A percentile compares a stretch with the other conserved stretches of the same genome.
phyloP scores from a whole-genome alignment of 208 protist species.

The Trypanosoma rangeli region DNA sequence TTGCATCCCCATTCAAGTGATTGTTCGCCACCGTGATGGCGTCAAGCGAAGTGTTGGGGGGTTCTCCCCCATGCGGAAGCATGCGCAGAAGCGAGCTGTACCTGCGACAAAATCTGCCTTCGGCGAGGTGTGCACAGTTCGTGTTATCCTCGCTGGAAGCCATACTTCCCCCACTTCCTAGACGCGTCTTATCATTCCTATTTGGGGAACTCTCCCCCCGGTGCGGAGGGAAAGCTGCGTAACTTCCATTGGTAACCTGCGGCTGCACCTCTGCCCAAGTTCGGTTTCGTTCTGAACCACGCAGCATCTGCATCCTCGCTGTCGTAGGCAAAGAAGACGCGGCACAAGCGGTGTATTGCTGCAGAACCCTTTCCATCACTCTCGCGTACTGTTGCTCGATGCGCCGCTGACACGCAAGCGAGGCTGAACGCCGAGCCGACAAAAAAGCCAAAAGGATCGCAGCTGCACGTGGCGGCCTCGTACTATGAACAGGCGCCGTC shows the following conservation, averaged over 20 bases:
- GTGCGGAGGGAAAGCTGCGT: not conserved
- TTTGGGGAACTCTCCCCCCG: not conserved
- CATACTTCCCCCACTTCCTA: not conserved
- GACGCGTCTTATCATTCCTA: not conserved
- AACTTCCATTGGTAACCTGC: not conserved
- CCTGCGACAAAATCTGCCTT: conserved; percentile 7
- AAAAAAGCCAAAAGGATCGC: conserved; percentile 21
- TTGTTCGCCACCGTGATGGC: not conserved
- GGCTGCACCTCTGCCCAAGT: not conserved
- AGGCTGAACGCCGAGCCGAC: conserved; percentile 10
- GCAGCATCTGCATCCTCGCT: not conserved
- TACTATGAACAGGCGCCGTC: not conserved
- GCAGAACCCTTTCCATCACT: not conserved
- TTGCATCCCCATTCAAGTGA: not conserved
- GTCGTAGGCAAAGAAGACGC: not conserved
- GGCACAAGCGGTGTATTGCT: not conserved
- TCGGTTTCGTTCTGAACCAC: not conserved
- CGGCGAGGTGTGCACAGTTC: not conserved
- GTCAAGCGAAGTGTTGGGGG: not conserved
- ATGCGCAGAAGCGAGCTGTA: conserved; percentile 23
- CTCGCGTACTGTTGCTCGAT: conserved; percentile 3
- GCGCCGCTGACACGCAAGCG: not conserved
- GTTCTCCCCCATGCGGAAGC: not conserved
- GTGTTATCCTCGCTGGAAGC: not conserved
- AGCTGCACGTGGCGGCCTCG: not conserved